Conservation (phyloP, 2,329 filamentous ascomycete genomes). For the Cryoendolithus antarcticus region DNA sequence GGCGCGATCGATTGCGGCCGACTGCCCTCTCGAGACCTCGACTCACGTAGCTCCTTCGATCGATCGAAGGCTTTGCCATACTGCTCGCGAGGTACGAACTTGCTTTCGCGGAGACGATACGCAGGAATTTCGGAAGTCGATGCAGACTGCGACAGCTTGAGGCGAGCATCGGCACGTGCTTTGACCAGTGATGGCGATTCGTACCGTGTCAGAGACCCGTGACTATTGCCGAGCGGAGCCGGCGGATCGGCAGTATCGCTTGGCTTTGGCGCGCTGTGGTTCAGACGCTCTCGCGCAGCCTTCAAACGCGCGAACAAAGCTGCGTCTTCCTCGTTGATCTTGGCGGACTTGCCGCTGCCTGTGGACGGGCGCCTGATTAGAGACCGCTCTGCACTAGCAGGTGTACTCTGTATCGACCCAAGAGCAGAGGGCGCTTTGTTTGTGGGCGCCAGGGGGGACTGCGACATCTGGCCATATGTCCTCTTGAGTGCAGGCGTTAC, state of each 20-base stretch:
- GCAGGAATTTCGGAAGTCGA: constrained; percentile 18
- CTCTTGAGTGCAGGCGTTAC: constrained; percentile 1
- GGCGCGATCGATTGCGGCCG: constrained; percentile 2
- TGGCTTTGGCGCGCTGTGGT: constrained; percentile 8
- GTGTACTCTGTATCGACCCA: background rate
- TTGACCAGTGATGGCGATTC: constrained; percentile 21
- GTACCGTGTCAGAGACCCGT: constrained; percentile 13
- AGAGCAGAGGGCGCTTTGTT: background rate
- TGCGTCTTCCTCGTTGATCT: constrained; percentile 19
- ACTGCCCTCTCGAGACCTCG: constrained; percentile 10
- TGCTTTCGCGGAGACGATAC: constrained; percentile 24
- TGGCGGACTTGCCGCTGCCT: constrained; percentile 8
- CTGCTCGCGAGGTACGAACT: constrained; percentile 24
- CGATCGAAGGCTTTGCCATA: constrained; percentile 23
- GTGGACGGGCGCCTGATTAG: constrained; percentile 5
- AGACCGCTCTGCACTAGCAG: background rate
- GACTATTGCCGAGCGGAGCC: constrained; percentile 6
- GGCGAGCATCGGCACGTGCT: constrained; percentile 20
- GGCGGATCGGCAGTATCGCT: constrained; percentile 11
- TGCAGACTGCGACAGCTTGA: constrained; percentile 12
- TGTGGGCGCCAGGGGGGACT: background rate
- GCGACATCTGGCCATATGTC: constrained; percentile 1
- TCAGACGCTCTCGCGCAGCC: constrained; percentile 19
- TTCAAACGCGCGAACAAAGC: constrained; percentile 23
- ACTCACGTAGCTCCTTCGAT: constrained; percentile 16